These are phyloP conservation scores for Ceratocystis albifundus DNA, from an alignment of 2,329 filamentous ascomycete genomes.

Conservation along the genomic window DNA sequence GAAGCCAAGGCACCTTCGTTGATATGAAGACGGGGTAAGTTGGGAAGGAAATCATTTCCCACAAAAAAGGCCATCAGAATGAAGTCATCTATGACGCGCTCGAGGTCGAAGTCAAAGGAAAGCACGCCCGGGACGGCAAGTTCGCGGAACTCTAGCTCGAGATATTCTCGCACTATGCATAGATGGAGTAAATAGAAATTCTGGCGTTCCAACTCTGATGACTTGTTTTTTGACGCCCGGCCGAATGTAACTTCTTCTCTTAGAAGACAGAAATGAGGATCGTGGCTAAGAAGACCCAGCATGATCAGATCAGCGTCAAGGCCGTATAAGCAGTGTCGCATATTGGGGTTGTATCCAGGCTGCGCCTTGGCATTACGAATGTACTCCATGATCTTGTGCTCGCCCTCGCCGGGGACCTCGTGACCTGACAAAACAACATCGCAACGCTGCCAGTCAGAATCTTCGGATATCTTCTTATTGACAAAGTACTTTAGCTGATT, in stretches of 20 bases:
- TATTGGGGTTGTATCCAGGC: conserved; percentile 79
- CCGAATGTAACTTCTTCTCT: conserved; percentile 98
- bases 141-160: conserved; percentile 94
- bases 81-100: conserved; percentile 96
- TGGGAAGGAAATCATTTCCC: conserved; percentile 96
- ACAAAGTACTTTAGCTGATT: conserved; percentile 95
- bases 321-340: conserved; percentile 93
- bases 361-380: conserved; percentile 96
- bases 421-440: conserved; percentile 94
- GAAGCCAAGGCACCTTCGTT: conserved; percentile 93
- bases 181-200: conserved; percentile 97
- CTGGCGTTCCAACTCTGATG: conserved; percentile 94
- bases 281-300: conserved; percentile 91
- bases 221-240: conserved; percentile 72
- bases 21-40: conserved; percentile 90
- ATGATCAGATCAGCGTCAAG: conserved; percentile 97
- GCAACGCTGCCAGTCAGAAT: conserved; percentile 93
- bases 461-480: conserved; percentile 96
- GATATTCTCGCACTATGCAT: conserved; percentile 92
- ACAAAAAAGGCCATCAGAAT: conserved; percentile 99
- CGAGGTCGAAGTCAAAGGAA: conserved; percentile 77
- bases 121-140: conserved; percentile 62
- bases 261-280: conserved; percentile 93
- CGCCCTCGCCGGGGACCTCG: conserved; percentile 93
- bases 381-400: conserved; percentile 99